Conservation (phyloP, 441 rosid genomes). For the Arabidopsis hybrid region DNA sequence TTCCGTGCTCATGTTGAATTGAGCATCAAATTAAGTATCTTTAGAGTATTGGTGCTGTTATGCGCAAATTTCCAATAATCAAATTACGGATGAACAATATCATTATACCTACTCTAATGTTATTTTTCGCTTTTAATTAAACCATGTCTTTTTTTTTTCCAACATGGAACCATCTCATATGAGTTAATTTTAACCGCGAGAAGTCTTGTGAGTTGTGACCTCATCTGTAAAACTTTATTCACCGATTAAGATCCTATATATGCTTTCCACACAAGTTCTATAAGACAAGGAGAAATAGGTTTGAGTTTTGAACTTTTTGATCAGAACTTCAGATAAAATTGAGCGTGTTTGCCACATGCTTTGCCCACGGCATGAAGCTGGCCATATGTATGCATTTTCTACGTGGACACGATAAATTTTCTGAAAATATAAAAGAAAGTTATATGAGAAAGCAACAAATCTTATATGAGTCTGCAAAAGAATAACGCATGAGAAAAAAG, state of each 20-base stretch:
- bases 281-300: conserved; percentile 38
- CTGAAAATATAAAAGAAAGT: conserved; percentile 5
- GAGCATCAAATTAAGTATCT: too few relatives aligned
- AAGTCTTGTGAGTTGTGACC: background rate
- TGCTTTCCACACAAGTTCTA: background rate
- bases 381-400: conserved; percentile 22
- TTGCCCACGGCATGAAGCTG: conserved; percentile 13
- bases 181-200: background rate
- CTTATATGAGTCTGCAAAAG: conserved; percentile 29
- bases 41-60: too few relatives aligned
- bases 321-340: conserved; percentile 29
- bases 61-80: too few relatives aligned
- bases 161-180: background rate
- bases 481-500: conserved; percentile 38
- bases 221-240: background rate
- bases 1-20: too few relatives aligned
- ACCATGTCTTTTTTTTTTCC: too few relatives aligned
- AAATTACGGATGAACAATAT: too few relatives aligned
- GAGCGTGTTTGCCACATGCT: conserved; percentile 42
- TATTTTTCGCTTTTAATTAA: too few relatives aligned
- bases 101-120: too few relatives aligned
- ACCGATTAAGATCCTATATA: conserved; percentile 5
- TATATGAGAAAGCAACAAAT: conserved; percentile 30
- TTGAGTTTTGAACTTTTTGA: conserved; percentile 1
- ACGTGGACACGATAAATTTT: conserved; percentile 31